Evolutionary conservation across 768 basidiomycete genomes (phyloP).

Genomic region (Pisolithus marmoratus): DNA sequence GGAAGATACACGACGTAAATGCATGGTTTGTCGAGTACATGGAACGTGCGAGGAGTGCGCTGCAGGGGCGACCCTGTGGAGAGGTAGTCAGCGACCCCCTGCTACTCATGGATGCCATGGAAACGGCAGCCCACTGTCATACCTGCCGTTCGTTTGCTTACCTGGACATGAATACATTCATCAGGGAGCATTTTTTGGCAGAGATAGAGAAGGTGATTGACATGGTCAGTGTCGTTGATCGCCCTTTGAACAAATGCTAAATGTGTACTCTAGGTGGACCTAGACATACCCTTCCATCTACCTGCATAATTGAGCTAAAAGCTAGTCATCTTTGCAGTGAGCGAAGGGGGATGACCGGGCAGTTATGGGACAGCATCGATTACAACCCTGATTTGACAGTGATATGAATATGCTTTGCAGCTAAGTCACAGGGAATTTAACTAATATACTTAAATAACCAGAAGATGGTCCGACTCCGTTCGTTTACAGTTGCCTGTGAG

Average conservation of each 20-base stretch:
- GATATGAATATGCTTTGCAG: no score
- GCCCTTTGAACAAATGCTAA: constrained; percentile 4
- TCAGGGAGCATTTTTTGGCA: constrained; percentile 23
- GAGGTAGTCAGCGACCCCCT: constrained; percentile 27
- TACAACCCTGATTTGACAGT: no score
- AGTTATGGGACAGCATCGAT: no score
- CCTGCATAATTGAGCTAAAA: background rate
- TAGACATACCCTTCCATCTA: constrained; percentile 24
- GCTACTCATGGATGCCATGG: constrained; percentile 26
- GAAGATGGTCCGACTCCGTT: no score
- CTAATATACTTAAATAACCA: no score
- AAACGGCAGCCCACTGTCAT: constrained; percentile 21
- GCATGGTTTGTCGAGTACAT: constrained; percentile 31
- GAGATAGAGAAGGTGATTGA: constrained; percentile 27
- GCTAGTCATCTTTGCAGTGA: no score
- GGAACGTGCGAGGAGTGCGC: constrained; percentile 25
- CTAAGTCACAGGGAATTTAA: no score
- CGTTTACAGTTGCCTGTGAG: no score
- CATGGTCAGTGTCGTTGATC: constrained; percentile 10
- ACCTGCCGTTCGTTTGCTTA: constrained; percentile 26
- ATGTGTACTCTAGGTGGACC: constrained; percentile 21
- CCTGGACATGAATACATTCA: constrained; percentile 27
- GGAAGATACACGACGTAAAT: constrained; percentile 31
- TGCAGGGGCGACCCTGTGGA: constrained; percentile 26
- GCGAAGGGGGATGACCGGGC: no score